Evolutionary conservation across 371 early-diverging fungal species (phyloP).

Genomic region (Mucor lusitanicus): DNA sequence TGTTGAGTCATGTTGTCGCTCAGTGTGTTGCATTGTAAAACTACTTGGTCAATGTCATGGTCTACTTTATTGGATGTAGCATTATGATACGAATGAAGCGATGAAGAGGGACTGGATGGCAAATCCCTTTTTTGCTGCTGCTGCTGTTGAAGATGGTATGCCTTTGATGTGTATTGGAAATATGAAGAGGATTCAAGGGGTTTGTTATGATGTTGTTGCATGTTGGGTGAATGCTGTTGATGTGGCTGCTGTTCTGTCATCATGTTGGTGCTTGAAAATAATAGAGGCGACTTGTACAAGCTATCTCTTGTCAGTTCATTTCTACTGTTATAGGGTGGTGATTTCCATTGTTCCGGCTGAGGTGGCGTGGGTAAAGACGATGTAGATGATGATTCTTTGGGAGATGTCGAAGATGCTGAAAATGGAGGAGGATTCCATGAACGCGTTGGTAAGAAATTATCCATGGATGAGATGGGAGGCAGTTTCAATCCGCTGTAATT

Average conservation of each 20-base stretch:
- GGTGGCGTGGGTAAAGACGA: neutral
- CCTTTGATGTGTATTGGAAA: slow-evolving; percentile 7
- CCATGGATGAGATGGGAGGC: slow-evolving; percentile 28
- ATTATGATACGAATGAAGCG: neutral
- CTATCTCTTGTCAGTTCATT: slow-evolving; percentile 11
- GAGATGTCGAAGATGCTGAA: neutral
- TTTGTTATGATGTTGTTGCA: slow-evolving; percentile 1
- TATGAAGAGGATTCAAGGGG: slow-evolving; percentile 9
- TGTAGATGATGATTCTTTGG: neutral
- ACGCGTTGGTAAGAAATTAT: slow-evolving; percentile 6
- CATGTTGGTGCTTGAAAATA: slow-evolving; percentile 2
- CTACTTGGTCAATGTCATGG: slow-evolving; percentile 17
- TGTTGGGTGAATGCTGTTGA: neutral
- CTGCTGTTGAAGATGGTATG: neutral
- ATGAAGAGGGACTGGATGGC: neutral
- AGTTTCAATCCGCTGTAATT: neutral
- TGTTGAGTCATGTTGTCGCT: slow-evolving; percentile 30
- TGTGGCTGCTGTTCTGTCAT: slow-evolving; percentile 3
- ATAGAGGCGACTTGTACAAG: neutral
- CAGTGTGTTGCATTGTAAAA: slow-evolving; percentile 31
- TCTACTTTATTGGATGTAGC: neutral
- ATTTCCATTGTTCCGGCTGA: slow-evolving; percentile 14
- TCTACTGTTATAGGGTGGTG: slow-evolving; percentile 14
- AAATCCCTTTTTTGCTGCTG: neutral
- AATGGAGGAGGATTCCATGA: slow-evolving; percentile 9